Evolutionary conservation across 305 asterid genomes (phyloP).

Genomic region (Fraxinus xanthoxyloides): DNA sequence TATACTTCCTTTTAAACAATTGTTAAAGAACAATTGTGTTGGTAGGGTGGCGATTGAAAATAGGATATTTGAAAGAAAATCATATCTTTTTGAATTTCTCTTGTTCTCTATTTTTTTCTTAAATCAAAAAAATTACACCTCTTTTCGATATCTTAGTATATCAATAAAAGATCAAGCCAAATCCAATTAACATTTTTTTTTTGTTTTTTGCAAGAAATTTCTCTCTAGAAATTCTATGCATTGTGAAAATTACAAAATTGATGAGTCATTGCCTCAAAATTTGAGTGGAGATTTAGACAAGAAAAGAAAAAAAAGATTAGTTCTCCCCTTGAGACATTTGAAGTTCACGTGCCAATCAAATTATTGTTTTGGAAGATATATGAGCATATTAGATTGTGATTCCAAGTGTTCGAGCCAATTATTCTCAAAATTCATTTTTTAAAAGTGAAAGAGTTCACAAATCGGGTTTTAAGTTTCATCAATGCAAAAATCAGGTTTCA

Average conservation of each 20-base stretch:
- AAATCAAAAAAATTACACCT: too few relatives aligned
- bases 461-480: too few relatives aligned
- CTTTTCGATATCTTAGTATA: background rate
- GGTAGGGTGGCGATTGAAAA: too few relatives aligned
- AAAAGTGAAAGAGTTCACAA: too few relatives aligned
- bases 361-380: background rate
- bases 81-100: too few relatives aligned
- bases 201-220: background rate
- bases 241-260: background rate
- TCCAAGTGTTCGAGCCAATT: background rate
- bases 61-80: background rate
- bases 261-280: background rate
- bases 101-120: background rate
- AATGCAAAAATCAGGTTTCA: too few relatives aligned
- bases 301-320: too few relatives aligned
- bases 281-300: background rate
- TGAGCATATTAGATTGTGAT: background rate
- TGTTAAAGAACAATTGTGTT: background rate
- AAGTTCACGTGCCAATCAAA: background rate
- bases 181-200: background rate
- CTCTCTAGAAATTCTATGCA: background rate
- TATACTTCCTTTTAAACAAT: background rate
- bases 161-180: background rate
- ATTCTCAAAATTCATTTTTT: too few relatives aligned
- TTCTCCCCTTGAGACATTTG: background rate